Conservation (phyloP, 805 yeast species). For the Wickerhamiella occidentalis region DNA sequence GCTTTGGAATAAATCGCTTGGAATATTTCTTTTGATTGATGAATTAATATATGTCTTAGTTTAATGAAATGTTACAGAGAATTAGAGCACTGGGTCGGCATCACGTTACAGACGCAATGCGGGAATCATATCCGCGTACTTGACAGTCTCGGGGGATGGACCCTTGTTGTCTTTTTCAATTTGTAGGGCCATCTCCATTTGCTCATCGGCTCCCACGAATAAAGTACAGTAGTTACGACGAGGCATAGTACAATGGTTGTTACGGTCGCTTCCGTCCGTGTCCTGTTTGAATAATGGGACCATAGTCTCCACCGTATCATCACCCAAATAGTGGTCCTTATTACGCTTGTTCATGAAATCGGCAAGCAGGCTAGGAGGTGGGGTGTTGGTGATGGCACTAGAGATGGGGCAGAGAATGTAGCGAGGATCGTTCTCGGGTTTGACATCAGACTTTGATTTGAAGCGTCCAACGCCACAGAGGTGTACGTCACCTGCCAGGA, state of each 20-base stretch:
- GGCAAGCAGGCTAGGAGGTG: conserved; percentile 87
- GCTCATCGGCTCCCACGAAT: conserved; percentile 13
- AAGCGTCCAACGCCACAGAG: conserved; percentile 73
- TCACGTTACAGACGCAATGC: too few species aligned
- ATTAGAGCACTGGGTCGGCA: too few species aligned
- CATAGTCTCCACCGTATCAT: conserved; percentile 62
- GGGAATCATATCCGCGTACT: conserved; percentile 65
- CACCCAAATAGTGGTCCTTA: conserved; percentile 53
- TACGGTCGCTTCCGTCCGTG: conserved; percentile 41
- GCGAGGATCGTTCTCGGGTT: conserved; percentile 60
- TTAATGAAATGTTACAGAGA: too few species aligned
- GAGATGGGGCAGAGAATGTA: conserved; percentile 73
- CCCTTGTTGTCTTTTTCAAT: conserved; percentile 52
- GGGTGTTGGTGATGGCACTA: conserved; percentile 83
- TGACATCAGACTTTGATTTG: conserved; percentile 40
- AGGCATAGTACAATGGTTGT: conserved; percentile 39
- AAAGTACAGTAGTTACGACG: conserved; percentile 47
- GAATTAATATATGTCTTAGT: too few species aligned
- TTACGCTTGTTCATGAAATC: conserved; percentile 55
- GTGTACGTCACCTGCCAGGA: conserved; percentile 89
- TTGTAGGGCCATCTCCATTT: conserved; percentile 53
- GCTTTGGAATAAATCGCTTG: too few species aligned
- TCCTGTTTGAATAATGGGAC: conserved; percentile 58
- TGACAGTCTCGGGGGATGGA: conserved; percentile 41
- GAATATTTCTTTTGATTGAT: too few species aligned